Percentiles rank a stretch among this genome's conserved stretches.
Conservation (phyloP, 2,329 filamentous ascomycete genomes). For the Thielaviopsis populi region DNA sequence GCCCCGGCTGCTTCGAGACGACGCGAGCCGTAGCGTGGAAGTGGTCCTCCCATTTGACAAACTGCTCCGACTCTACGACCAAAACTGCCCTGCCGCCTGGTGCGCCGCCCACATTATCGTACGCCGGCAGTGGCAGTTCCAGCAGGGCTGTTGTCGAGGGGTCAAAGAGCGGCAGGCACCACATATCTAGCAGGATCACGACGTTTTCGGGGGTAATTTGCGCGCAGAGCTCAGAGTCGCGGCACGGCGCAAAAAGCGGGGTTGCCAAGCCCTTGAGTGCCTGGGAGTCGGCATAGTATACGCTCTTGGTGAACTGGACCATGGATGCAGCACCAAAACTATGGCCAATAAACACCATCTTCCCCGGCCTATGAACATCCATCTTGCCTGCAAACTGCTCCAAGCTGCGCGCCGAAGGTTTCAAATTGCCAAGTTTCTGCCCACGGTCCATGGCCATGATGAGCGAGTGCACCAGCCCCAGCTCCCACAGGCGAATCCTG, state of each 20-base stretch:
- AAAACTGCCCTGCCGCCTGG: slow-evolving; percentile 46
- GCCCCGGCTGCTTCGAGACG: slow-evolving; percentile 41
- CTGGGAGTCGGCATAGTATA: slow-evolving; percentile 47
- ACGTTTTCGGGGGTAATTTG: slow-evolving; percentile 57
- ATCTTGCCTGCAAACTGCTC: slow-evolving; percentile 45
- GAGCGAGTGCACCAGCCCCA: slow-evolving; percentile 55
- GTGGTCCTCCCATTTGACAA: slow-evolving; percentile 64
- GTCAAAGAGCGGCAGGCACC: slow-evolving; percentile 58
- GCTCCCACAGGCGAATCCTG: slow-evolving; percentile 62
- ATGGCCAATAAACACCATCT: slow-evolving; percentile 62
- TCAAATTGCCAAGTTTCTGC: slow-evolving; percentile 35
- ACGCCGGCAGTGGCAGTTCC: slow-evolving; percentile 58
- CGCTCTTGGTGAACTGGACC: slow-evolving; percentile 64
- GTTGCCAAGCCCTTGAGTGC: slow-evolving; percentile 33
- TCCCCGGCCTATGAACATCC: slow-evolving; percentile 55
- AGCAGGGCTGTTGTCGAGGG: slow-evolving; percentile 48
- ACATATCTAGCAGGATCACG: slow-evolving; percentile 61
- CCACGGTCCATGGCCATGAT: slow-evolving; percentile 50
- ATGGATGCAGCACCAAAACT: slow-evolving; percentile 65
- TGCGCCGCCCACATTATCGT: slow-evolving; percentile 35
- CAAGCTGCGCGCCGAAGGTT: slow-evolving; percentile 35
- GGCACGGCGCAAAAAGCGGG: slow-evolving; percentile 46
- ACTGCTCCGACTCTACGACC: slow-evolving; percentile 59
- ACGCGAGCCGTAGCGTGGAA: slow-evolving; percentile 52
- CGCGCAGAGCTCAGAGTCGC: slow-evolving; percentile 38